Percentiles rank a stretch among this genome's conserved stretches.
These are phyloP conservation scores for Tricholoma terreum DNA, from an alignment of 768 basidiomycete genomes.

Conservation along the genomic window DNA sequence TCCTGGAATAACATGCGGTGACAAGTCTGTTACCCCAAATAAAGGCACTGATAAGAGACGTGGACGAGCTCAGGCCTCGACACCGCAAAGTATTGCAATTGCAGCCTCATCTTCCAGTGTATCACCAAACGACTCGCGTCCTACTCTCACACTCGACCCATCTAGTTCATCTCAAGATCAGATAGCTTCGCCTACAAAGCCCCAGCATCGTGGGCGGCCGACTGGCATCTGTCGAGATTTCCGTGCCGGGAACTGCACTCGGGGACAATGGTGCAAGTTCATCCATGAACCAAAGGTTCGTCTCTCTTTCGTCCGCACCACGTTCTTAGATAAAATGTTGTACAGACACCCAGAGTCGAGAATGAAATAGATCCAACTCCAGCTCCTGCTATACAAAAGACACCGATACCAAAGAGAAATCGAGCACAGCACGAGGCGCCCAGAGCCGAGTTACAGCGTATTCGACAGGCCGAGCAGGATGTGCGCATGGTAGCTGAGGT, in stretches of 20 bases:
- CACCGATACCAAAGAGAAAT: background rate
- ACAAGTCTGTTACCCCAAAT: no score
- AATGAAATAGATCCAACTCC: background rate
- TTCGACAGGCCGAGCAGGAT: slow-evolving; percentile 15
- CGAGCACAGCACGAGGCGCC: slow-evolving; percentile 14
- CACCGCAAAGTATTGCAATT: no score
- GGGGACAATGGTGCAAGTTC: background rate
- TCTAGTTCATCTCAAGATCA: no score
- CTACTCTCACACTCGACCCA: no score
- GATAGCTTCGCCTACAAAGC: no score
- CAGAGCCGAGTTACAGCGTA: slow-evolving; percentile 1
- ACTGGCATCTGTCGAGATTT: background rate
- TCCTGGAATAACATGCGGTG: no score
- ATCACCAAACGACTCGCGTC: no score
- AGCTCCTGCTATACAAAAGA: background rate
- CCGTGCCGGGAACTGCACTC: background rate
- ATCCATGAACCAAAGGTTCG: background rate
- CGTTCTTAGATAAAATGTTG: background rate
- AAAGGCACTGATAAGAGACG: no score
- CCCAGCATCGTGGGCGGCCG: no score
- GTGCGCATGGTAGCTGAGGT: background rate
- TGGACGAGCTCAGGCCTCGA: no score
- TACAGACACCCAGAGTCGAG: background rate
- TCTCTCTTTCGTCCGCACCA: background rate
- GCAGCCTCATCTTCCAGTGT: no score